These are phyloP conservation scores for Talaromyces sp. DNA, from an alignment of 2,329 filamentous ascomycete species.

Conservation along the genomic window DNA sequence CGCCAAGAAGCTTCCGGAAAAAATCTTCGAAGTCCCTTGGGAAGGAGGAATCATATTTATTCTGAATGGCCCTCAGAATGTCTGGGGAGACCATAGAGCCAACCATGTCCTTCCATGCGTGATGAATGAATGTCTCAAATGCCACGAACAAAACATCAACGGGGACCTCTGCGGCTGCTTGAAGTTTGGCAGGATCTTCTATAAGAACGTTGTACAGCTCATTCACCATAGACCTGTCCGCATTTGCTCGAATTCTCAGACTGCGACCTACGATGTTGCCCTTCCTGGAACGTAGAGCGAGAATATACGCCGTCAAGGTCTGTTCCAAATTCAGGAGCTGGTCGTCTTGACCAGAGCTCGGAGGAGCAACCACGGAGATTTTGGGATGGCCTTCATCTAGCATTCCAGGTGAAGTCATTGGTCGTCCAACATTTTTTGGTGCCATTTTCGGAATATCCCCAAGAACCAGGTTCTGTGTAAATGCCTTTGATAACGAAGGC, in stretches of 20 bases:
- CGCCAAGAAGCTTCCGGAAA: slow-evolving; percentile 49
- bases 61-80: slow-evolving; percentile 68
- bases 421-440: slow-evolving; percentile 37
- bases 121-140: slow-evolving; percentile 86
- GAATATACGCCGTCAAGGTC: slow-evolving; percentile 75
- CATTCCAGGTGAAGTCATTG: slow-evolving; percentile 35
- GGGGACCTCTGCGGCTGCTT: slow-evolving; percentile 67
- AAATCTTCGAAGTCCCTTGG: slow-evolving; percentile 51
- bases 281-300: slow-evolving; percentile 76
- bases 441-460: slow-evolving; percentile 43
- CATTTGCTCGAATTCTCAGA: slow-evolving; percentile 62
- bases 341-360: slow-evolving; percentile 53
- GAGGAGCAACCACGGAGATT: slow-evolving; percentile 51
- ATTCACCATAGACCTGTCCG: slow-evolving; percentile 76
- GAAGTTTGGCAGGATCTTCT: slow-evolving; percentile 73
- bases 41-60: slow-evolving; percentile 38
- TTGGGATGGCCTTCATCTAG: slow-evolving; percentile 27
- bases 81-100: slow-evolving; percentile 73
- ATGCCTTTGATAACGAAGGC: slow-evolving; percentile 30
- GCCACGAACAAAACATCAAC: slow-evolving; percentile 84
- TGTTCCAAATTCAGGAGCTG: slow-evolving; percentile 72
- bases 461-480: slow-evolving; percentile 33
- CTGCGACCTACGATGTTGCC: slow-evolving; percentile 78
- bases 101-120: slow-evolving; percentile 85
- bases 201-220: slow-evolving; percentile 85